Percentiles rank a stretch among this genome's conserved stretches.
These are phyloP conservation scores for Immersiella caudata DNA, from an alignment of 495 filamentous ascomycete genomes.

Conservation along the genomic window DNA sequence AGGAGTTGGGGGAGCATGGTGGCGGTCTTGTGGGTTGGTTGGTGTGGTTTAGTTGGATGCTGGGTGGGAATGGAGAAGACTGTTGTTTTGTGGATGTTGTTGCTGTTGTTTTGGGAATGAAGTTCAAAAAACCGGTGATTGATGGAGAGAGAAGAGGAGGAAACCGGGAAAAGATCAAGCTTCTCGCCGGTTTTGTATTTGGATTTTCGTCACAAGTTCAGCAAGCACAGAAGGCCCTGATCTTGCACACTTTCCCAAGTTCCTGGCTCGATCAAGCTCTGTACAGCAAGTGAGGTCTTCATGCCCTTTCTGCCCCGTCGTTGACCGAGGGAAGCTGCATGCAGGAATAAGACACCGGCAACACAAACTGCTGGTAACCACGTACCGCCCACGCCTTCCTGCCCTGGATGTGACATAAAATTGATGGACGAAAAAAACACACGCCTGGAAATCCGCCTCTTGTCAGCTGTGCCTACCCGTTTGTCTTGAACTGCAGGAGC, in stretches of 20 bases:
- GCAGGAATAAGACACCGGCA: neutral
- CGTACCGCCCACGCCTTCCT: neutral
- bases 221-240: neutral
- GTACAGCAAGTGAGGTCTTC: neutral
- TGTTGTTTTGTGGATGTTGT: neutral
- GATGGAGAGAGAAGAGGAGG: neutral
- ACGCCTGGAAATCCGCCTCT: neutral
- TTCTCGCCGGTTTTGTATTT: neutral
- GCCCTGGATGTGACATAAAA: neutral
- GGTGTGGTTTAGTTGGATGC: neutral
- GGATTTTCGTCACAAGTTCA: neutral
- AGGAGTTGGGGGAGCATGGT: neutral
- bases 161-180: neutral
- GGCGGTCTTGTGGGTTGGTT: neutral
- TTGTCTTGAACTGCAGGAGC: neutral
- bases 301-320: neutral
- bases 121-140: neutral
- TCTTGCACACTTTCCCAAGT: neutral
- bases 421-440: neutral
- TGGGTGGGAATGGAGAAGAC: neutral
- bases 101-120: neutral
- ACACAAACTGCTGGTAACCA: neutral
- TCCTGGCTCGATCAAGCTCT: neutral
- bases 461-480: conserved; percentile 3
- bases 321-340: conserved; percentile 3